A percentile compares a stretch with the other conserved stretches of the same genome.
These are phyloP conservation scores for Coemansia sp. DNA, from an alignment of 192 early-diverging fungal species.

Conservation along the genomic window DNA sequence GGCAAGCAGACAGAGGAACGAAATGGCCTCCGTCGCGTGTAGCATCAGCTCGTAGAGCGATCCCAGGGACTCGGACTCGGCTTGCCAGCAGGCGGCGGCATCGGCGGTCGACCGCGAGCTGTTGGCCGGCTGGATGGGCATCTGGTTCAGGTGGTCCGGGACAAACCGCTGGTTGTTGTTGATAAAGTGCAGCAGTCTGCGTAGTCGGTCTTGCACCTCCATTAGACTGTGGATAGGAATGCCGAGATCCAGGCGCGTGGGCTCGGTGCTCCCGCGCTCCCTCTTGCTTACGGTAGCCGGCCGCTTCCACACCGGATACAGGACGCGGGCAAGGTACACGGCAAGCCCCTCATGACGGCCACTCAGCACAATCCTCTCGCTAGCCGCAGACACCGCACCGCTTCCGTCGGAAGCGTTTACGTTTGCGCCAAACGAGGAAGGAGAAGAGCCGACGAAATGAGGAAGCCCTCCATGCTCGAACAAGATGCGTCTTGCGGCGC, in stretches of 20 bases:
- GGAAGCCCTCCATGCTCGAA: constrained; percentile 55
- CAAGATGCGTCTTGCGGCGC: constrained; percentile 31
- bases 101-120: constrained; percentile 34
- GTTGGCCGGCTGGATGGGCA: constrained; percentile 50
- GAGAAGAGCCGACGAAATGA: constrained; percentile 26
- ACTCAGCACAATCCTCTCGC: constrained; percentile 58
- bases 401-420: not conserved
- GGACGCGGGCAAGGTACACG: constrained; percentile 69
- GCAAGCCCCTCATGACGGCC: constrained; percentile 75
- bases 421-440: constrained; percentile 19
- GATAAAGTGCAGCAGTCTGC: constrained; percentile 53
- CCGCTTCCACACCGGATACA: constrained; percentile 75
- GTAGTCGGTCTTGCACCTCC: constrained; percentile 50
- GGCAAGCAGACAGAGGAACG: constrained; percentile 64
- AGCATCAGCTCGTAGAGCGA: constrained; percentile 61
- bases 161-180: constrained; percentile 56
- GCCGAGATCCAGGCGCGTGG: constrained; percentile 36
- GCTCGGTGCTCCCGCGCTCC: constrained; percentile 5
- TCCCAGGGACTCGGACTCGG: constrained; percentile 62
- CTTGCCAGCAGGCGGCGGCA: constrained; percentile 56
- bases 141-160: constrained; percentile 52
- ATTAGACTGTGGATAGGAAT: constrained; percentile 38
- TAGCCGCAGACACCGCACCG: not conserved
- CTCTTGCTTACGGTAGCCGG: constrained; percentile 16
- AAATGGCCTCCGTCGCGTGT: constrained; percentile 63